Conservation (phyloP, 2,329 filamentous ascomycete species). For the Geoglossum cookeanum region DNA sequence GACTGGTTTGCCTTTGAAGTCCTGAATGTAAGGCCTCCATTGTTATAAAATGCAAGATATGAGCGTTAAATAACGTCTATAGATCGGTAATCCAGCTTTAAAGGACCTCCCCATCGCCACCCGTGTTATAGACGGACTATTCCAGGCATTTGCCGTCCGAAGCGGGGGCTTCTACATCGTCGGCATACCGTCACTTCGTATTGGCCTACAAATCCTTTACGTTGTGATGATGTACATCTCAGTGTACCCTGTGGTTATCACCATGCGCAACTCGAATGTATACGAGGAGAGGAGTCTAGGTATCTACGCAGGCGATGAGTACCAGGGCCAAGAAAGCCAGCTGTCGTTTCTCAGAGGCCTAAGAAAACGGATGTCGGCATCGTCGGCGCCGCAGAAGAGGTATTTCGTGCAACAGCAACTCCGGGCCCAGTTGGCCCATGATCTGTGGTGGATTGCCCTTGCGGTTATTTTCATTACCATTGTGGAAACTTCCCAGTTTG, state of each 20-base stretch:
- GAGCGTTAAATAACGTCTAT: slow-evolving; percentile 6
- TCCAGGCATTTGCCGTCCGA: slow-evolving; percentile 35
- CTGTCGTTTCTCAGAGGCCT: background rate
- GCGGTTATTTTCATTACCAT: slow-evolving; percentile 28
- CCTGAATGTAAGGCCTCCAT: slow-evolving; percentile 27
- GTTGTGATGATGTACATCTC: slow-evolving; percentile 49
- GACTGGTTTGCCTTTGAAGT: slow-evolving; percentile 33
- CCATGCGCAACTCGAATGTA: slow-evolving; percentile 39
- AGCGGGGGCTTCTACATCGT: slow-evolving; percentile 32
- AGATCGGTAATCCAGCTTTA: slow-evolving; percentile 33
- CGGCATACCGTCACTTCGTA: slow-evolving; percentile 28
- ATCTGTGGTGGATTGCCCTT: slow-evolving; percentile 26
- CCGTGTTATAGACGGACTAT: slow-evolving; percentile 35
- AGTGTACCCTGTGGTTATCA: slow-evolving; percentile 41
- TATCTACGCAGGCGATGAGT: slow-evolving; percentile 28
- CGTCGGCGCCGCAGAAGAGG: background rate
- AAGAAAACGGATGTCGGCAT: background rate
- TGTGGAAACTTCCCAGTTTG: slow-evolving; percentile 22
- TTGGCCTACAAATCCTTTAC: slow-evolving; percentile 37
- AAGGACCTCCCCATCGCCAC: slow-evolving; percentile 25
- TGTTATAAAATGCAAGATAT: background rate
- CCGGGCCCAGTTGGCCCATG: slow-evolving; percentile 27
- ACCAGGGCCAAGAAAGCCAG: background rate
- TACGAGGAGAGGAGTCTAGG: slow-evolving; percentile 44
- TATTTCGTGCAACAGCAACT: slow-evolving; percentile 15